Conservation (phyloP, 805 yeast species). For the Zygosaccharomyces kombuchaensis region DNA sequence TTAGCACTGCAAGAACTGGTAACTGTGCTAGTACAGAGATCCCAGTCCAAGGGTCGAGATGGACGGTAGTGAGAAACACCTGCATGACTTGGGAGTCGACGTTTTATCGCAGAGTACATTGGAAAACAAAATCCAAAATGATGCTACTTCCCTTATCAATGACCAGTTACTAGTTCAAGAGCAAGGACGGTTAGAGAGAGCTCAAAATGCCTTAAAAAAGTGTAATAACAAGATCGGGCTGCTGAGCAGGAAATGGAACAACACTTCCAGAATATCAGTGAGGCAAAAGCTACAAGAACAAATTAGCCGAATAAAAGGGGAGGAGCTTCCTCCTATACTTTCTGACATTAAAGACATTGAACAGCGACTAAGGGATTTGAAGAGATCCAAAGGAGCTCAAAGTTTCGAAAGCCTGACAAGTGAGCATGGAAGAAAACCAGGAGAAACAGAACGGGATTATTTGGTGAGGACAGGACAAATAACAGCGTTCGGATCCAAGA, state of each 20-base stretch:
- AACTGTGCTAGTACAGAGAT: not conserved
- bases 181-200: constrained; percentile 65
- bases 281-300: constrained; percentile 52
- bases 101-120: constrained; percentile 75
- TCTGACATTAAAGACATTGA: constrained; percentile 62
- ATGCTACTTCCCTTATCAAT: constrained; percentile 61
- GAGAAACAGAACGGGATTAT: constrained; percentile 76
- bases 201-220: constrained; percentile 46
- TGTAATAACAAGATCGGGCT: constrained; percentile 41
- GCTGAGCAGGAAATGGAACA: constrained; percentile 46
- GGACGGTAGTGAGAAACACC: constrained; percentile 6
- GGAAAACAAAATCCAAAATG: constrained; percentile 66
- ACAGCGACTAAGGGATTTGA: constrained; percentile 40
- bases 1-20: not conserved
- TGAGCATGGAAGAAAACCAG: constrained; percentile 42
- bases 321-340: constrained; percentile 50
- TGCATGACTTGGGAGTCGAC: constrained; percentile 44
- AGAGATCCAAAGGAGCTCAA: constrained; percentile 14
- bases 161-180: constrained; percentile 70
- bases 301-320: constrained; percentile 44
- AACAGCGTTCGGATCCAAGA: constrained; percentile 82
- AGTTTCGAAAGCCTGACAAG: constrained; percentile 10
- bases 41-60: not conserved
- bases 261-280: constrained; percentile 63
- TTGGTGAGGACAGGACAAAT: constrained; percentile 85